Evolutionary conservation across 139 green algal genomes (phyloP).

Genomic region (Chlamydomonas incerta): DNA sequence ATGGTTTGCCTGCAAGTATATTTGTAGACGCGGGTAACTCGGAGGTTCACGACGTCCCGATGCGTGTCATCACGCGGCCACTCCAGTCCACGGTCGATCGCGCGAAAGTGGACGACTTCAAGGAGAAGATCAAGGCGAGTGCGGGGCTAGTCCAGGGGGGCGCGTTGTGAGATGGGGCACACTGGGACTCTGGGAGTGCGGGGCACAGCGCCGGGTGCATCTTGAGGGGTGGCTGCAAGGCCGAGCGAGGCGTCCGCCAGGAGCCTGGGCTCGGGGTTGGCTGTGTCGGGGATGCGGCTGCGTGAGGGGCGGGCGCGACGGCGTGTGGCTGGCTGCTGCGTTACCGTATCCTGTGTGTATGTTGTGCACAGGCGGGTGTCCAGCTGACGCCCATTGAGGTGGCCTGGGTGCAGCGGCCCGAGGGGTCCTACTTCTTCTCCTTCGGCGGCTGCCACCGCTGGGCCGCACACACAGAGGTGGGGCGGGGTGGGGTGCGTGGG

Average conservation of each 20-base stretch:
- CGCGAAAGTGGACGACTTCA: constrained; percentile 44
- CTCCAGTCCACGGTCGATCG: constrained; percentile 41
- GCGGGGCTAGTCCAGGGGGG: too few relatives aligned
- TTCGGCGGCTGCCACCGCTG: constrained; percentile 62
- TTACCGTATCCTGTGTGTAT: too few relatives aligned
- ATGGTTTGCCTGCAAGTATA: constrained; percentile 22
- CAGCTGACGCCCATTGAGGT: constrained; percentile 62
- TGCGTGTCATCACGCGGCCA: constrained; percentile 41
- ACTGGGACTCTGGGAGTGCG: too few relatives aligned
- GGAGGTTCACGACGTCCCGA: constrained; percentile 49
- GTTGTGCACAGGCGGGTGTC: constrained; percentile 33
- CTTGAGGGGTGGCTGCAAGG: too few relatives aligned
- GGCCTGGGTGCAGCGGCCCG: constrained; percentile 47
- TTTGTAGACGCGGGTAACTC: constrained; percentile 46
- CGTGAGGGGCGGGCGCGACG: too few relatives aligned
- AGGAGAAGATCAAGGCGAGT: constrained; percentile 39
- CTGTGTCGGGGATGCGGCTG: too few relatives aligned
- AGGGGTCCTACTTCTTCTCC: constrained; percentile 58
- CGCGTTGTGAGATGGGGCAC: too few relatives aligned
- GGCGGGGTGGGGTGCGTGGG: too few relatives aligned
- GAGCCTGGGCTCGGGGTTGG: too few relatives aligned
- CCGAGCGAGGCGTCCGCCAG: too few relatives aligned
- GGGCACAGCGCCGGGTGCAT: too few relatives aligned
- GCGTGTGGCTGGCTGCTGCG: too few relatives aligned
- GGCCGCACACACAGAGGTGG: constrained; percentile 47